Conservation (phyloP, 2,329 filamentous ascomycete genomes). For the Fusarium coffeatum region DNA sequence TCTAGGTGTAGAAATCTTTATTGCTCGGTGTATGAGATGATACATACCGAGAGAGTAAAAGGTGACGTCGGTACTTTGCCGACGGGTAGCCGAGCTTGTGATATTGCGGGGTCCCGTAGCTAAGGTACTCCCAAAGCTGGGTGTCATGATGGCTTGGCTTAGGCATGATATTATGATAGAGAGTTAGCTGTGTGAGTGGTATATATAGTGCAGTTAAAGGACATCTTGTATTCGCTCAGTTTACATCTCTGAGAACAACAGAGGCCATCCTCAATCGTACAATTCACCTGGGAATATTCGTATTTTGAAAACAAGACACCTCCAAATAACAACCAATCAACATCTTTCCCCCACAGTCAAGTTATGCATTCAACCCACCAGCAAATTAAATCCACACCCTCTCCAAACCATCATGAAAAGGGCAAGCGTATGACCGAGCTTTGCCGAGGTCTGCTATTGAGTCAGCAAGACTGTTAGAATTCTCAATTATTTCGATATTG, state of each 20-base stretch:
- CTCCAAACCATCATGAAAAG: conserved; percentile 26
- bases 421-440: conserved; percentile 36
- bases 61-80: conserved; percentile 53
- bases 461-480: conserved; percentile 4
- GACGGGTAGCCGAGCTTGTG: conserved; percentile 68
- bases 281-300: background rate
- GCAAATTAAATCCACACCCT: conserved; percentile 15
- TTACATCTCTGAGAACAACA: too few relatives aligned
- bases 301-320: background rate
- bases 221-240: too few relatives aligned
- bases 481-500: conserved; percentile 1
- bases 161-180: background rate
- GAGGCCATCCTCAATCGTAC: rapidly evolving
- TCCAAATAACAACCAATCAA: conserved; percentile 12
- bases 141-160: background rate
- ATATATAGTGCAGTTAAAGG: too few relatives aligned
- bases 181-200: too few relatives aligned
- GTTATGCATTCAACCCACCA: background rate
- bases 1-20: background rate
- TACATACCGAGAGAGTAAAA: background rate
- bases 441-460: conserved; percentile 35
- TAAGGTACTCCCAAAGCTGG: too few relatives aligned
- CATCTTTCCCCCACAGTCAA: conserved; percentile 20
- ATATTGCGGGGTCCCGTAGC: conserved; percentile 61
- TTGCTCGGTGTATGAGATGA: conserved; percentile 20